Percentiles rank a stretch among this genome's conserved stretches.
Evolutionary conservation across 495 filamentous ascomycete species (phyloP).

Genomic region (Friedmanniomyces endolithicus): DNA sequence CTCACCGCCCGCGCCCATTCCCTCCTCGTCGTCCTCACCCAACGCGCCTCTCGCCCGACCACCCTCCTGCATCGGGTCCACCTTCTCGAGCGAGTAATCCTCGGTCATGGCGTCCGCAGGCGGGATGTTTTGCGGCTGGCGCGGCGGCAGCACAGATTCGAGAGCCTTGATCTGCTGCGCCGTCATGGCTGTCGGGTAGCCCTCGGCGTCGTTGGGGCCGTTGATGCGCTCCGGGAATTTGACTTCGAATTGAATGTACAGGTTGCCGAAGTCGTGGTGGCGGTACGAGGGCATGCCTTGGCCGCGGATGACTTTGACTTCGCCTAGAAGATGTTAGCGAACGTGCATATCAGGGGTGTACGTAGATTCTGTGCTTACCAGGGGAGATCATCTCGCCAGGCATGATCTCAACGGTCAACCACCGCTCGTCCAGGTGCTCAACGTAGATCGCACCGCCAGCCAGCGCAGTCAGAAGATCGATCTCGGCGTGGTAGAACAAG

Average conservation of each 20-base stretch:
- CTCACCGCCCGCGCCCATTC: conserved; percentile 76
- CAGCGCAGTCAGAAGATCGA: conserved; percentile 90
- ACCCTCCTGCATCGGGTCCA: conserved; percentile 60
- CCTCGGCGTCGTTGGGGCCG: conserved; percentile 37
- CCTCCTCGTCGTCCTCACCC: conserved; percentile 70
- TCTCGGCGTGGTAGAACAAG: conserved; percentile 87
- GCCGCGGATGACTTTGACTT: conserved; percentile 86
- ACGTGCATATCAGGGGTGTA: too few relatives aligned
- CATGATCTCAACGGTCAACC: conserved; percentile 79
- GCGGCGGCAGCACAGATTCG: conserved; percentile 67
- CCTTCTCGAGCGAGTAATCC: conserved; percentile 68
- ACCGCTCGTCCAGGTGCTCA: conserved; percentile 94
- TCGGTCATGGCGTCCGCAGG: conserved; percentile 80
- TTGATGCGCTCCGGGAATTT: conserved; percentile 59
- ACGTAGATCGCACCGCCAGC: conserved; percentile 79
- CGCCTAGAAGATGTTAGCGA: conserved; percentile 40
- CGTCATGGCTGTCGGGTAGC: conserved; percentile 35
- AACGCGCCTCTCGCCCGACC: conserved; percentile 65
- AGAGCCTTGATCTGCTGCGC: conserved; percentile 45
- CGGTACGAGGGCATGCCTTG: conserved; percentile 97
- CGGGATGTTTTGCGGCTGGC: conserved; percentile 45
- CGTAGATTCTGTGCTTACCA: conserved; percentile 53
- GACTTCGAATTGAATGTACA: conserved; percentile 95
- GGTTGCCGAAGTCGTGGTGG: conserved; percentile 91
- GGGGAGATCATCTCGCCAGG: conserved; percentile 89